Percentiles rank a stretch among this genome's conserved stretches.
These are phyloP conservation scores for Megacollybia platyphylla DNA, from an alignment of 1,284 basidiomycete genomes.

Conservation along the genomic window DNA sequence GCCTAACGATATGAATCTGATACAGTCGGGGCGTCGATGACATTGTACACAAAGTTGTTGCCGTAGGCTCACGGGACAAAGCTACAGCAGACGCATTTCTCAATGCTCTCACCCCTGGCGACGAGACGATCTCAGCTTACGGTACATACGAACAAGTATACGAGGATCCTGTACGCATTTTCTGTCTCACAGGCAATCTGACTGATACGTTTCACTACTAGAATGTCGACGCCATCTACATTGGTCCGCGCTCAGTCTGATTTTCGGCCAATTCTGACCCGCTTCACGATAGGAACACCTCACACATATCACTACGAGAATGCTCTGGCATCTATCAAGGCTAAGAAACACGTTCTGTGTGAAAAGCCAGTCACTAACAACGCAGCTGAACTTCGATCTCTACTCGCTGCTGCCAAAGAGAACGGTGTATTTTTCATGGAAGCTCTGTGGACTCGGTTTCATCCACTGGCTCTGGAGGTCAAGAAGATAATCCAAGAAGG, in stretches of 20 bases:
- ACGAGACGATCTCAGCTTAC: slow-evolving; percentile 51
- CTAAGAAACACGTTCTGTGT: slow-evolving; percentile 78
- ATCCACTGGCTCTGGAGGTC: slow-evolving; percentile 54
- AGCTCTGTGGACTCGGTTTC: slow-evolving; percentile 75
- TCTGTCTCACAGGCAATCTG: background rate
- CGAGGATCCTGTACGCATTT: slow-evolving; percentile 40
- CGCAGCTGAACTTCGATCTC: slow-evolving; percentile 48
- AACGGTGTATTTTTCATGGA: slow-evolving; percentile 83
- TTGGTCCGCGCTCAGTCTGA: too few species aligned
- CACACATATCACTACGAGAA: slow-evolving; percentile 80
- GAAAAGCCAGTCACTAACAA: slow-evolving; percentile 74
- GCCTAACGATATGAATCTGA: background rate
- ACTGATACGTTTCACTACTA: slow-evolving; percentile 14
- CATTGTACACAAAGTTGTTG: slow-evolving; percentile 64
- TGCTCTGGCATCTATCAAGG: slow-evolving; percentile 63
- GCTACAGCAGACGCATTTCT: background rate
- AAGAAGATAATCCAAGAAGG: slow-evolving; percentile 42
- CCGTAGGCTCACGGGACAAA: slow-evolving; percentile 10
- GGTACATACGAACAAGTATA: slow-evolving; percentile 74
- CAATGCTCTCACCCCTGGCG: slow-evolving; percentile 45
- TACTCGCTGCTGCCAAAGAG: slow-evolving; percentile 64
- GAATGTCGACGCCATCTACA: slow-evolving; percentile 19
- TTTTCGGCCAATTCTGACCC: slow-evolving; percentile 37
- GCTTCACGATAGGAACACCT: slow-evolving; percentile 82
- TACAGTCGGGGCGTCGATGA: slow-evolving; percentile 58